Percentiles rank a stretch among this genome's conserved stretches.
Conservation (phyloP, 768 basidiomycete species). For the Coprinellus aureogranulatus region DNA sequence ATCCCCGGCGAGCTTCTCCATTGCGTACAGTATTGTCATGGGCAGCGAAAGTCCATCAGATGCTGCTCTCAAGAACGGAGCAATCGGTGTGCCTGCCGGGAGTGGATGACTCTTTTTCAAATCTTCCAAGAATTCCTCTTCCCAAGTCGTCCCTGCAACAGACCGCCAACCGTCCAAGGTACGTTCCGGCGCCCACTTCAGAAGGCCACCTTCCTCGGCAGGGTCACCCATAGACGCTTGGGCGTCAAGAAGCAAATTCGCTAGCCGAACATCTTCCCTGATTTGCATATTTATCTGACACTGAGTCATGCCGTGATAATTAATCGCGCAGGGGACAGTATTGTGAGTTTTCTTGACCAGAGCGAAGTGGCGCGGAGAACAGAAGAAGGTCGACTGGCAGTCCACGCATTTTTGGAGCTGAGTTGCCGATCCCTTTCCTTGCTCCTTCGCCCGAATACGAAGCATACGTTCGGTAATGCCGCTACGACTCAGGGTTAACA, state of each 20-base stretch:
- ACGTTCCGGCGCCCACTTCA: conserved; percentile 31
- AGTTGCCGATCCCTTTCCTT: neutral
- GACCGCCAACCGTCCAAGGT: conserved; percentile 23
- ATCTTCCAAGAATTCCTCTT: conserved; percentile 20
- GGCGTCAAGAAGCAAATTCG: conserved; percentile 14
- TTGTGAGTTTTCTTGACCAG: conserved; percentile 18
- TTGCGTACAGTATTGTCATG: conserved; percentile 30
- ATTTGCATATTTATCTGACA: conserved; percentile 27
- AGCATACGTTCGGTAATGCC: conserved; percentile 25
- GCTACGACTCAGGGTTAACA: conserved; percentile 17
- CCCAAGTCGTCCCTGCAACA: conserved; percentile 23
- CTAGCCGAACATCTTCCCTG: conserved; percentile 19
- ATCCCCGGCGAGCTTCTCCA: conserved; percentile 28
- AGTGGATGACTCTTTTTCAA: conserved; percentile 9
- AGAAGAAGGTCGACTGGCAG: conserved; percentile 28
- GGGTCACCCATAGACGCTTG: neutral
- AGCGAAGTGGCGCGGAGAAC: conserved; percentile 25
- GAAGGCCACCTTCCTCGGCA: conserved; percentile 7
- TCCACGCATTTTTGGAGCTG: conserved; percentile 22
- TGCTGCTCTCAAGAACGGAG: conserved; percentile 20
- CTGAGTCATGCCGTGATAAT: conserved; percentile 23
- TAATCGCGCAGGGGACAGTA: conserved; percentile 17
- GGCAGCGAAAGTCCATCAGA: conserved; percentile 29
- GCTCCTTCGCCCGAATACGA: conserved; percentile 18
- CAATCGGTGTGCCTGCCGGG: conserved; percentile 3